phyloP scores from a whole-genome alignment of 1,139 yeast species.

The Protomyces inundatus region DNA sequence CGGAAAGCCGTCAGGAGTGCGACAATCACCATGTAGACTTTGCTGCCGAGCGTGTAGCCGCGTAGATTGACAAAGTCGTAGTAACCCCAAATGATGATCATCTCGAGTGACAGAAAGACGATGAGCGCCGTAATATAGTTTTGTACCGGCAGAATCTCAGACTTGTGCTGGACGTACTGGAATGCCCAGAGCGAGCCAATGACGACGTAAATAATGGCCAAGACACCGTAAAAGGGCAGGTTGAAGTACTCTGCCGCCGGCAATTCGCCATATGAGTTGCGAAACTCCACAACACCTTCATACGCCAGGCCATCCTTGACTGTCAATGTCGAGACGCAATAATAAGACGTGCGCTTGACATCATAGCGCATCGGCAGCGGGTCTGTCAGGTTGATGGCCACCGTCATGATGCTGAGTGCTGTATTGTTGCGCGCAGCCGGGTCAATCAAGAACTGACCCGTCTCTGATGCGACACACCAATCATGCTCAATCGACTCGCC shows the following conservation, averaged over 20 bases:
- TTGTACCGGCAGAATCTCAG: slow-evolving; percentile 85
- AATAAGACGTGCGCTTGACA: slow-evolving; percentile 75
- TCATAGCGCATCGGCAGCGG: slow-evolving; percentile 49
- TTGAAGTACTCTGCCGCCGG: slow-evolving; percentile 90
- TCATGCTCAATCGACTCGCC: slow-evolving; percentile 55
- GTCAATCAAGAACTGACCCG: slow-evolving; percentile 43
- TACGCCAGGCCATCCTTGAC: slow-evolving; percentile 11
- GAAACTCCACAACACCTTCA: slow-evolving; percentile 24
- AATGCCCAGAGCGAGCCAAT: slow-evolving; percentile 77
- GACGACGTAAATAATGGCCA: slow-evolving; percentile 77
- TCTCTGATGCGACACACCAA: slow-evolving; percentile 52
- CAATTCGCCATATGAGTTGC: slow-evolving; percentile 41
- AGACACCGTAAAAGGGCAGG: slow-evolving; percentile 78
- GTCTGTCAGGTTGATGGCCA: slow-evolving; percentile 23
- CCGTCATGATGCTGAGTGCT: slow-evolving; percentile 23
- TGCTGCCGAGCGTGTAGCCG: slow-evolving; percentile 55
- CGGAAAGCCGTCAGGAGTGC: slow-evolving; percentile 76
- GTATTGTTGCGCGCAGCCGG: slow-evolving; percentile 17
- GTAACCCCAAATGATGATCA: slow-evolving; percentile 40
- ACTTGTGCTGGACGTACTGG: slow-evolving; percentile 77
- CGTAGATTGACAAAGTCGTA: slow-evolving; percentile 73
- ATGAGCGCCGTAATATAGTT: slow-evolving; percentile 53
- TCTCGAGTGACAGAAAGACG: slow-evolving; percentile 16
- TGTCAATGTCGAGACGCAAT: slow-evolving; percentile 68
- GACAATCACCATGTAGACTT: slow-evolving; percentile 68